These are phyloP conservation scores for Rubroshorea leprosula DNA, from an alignment of 345 rosid genomes.

Conservation along the genomic window DNA sequence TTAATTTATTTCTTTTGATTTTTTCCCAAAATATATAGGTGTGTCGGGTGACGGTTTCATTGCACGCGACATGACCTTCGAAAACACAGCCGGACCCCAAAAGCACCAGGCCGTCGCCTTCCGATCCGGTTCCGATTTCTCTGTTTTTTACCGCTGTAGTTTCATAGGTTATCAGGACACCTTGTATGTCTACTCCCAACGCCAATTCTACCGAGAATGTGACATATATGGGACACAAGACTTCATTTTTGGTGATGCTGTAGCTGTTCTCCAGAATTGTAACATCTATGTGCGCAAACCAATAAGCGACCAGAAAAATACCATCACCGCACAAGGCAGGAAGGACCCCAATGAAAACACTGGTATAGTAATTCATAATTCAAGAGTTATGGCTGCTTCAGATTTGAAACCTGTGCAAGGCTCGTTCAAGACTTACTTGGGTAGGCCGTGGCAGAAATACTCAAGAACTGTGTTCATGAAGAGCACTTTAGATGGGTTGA, in stretches of 20 bases:
- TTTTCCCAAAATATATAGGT: constrained; percentile 26
- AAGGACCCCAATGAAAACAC: constrained; percentile 70
- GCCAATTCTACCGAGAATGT: constrained; percentile 81
- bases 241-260: constrained; percentile 78
- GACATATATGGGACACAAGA: constrained; percentile 71
- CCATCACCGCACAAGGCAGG: constrained; percentile 73
- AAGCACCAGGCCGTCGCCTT: constrained; percentile 88
- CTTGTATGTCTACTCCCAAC: constrained; percentile 62
- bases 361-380: constrained; percentile 68
- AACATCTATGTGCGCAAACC: constrained; percentile 57
- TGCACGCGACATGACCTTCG: constrained; percentile 69
- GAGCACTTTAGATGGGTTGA: constrained; percentile 40
- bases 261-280: constrained; percentile 51
- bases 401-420: constrained; percentile 35
- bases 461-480: constrained; percentile 76
- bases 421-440: constrained; percentile 44
- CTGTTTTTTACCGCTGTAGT: constrained; percentile 73
- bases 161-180: constrained; percentile 94
- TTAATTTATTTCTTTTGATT: constrained; percentile 7
- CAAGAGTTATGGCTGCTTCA: constrained; percentile 41
- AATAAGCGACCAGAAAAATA: constrained; percentile 41
- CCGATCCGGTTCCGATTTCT: constrained; percentile 71
- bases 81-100: constrained; percentile 83
- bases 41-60: constrained; percentile 63
- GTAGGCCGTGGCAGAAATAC: constrained; percentile 81